Percentiles rank a stretch among this genome's conserved stretches.
phyloP scores from a whole-genome alignment of 371 early-diverging fungal genomes.

The Lichtheimia ramosa region DNA sequence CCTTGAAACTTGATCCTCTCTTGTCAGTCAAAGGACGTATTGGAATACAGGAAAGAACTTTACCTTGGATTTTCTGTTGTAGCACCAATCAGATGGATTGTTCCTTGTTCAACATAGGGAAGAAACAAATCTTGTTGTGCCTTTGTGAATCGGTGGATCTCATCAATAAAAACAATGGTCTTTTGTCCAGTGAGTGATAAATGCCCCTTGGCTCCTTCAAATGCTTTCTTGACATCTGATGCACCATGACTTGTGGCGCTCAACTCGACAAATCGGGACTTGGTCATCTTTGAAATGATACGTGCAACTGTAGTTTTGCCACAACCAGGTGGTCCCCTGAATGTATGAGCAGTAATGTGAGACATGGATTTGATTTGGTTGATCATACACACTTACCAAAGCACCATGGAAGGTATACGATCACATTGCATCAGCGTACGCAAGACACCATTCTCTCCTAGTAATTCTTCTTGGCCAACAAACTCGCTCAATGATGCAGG shows the following conservation, averaged over 20 bases:
- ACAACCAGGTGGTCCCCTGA: conserved; percentile 82
- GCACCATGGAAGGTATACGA: conserved; percentile 63
- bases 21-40: background rate
- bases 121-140: conserved; percentile 87
- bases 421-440: conserved; percentile 63
- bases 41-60: background rate
- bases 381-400: conserved; percentile 32
- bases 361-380: background rate
- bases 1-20: conserved; percentile 54
- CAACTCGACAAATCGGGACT: conserved; percentile 69
- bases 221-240: conserved; percentile 65
- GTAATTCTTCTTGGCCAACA: conserved; percentile 73
- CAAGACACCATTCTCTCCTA: conserved; percentile 66
- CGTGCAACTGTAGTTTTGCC: conserved; percentile 88
- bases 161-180: conserved; percentile 83
- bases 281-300: conserved; percentile 66
- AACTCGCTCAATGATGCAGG: conserved; percentile 65
- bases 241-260: conserved; percentile 72
- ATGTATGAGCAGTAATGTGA: conserved; percentile 18
- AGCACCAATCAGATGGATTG: conserved; percentile 77
- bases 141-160: conserved; percentile 89
- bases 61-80: conserved; percentile 91
- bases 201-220: conserved; percentile 71
- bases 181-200: conserved; percentile 56
- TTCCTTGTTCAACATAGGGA: conserved; percentile 80